Evolutionary conservation across 306 rosid genomes (phyloP).

Genomic region (Lablab purpureus): DNA sequence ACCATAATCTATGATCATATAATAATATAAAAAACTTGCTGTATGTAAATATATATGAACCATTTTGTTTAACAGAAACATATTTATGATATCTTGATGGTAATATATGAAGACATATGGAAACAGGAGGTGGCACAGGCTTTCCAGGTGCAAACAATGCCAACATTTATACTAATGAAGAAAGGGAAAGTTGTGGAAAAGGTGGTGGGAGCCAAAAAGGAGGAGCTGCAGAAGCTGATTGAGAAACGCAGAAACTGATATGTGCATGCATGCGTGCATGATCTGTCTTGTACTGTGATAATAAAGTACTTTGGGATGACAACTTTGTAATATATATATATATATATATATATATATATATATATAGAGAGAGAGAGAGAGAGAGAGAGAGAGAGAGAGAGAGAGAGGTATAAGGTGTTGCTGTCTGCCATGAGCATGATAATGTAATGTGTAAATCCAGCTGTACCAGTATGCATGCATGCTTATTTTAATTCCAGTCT

Average conservation of each 20-base stretch:
- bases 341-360: too few species aligned
- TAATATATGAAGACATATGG: not conserved
- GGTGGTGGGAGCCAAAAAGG: conserved; percentile 76
- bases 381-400: too few species aligned
- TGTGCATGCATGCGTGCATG: not conserved
- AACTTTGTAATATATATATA: not conserved
- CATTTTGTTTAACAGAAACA: not conserved
- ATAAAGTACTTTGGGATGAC: not conserved
- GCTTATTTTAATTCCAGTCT: not conserved
- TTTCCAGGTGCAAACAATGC: conserved; percentile 76
- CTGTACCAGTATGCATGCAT: not conserved
- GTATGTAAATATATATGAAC: too few species aligned
- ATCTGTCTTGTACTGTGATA: not conserved
- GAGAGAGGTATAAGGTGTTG: not conserved
- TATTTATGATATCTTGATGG: not conserved
- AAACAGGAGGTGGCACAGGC: conserved; percentile 69
- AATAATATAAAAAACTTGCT: too few species aligned
- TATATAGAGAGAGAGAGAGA: too few species aligned
- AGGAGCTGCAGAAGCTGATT: conserved; percentile 68
- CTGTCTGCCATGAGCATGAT: not conserved
- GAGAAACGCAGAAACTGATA: conserved; percentile 50
- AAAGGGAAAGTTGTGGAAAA: conserved; percentile 67
- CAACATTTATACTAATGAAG: conserved; percentile 77
- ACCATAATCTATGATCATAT: too few species aligned
- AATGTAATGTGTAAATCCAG: not conserved